Percentiles rank a stretch among this genome's conserved stretches.
These are phyloP conservation scores for Podila epicladia DNA, from an alignment of 192 early-diverging fungal genomes.

Conservation along the genomic window DNA sequence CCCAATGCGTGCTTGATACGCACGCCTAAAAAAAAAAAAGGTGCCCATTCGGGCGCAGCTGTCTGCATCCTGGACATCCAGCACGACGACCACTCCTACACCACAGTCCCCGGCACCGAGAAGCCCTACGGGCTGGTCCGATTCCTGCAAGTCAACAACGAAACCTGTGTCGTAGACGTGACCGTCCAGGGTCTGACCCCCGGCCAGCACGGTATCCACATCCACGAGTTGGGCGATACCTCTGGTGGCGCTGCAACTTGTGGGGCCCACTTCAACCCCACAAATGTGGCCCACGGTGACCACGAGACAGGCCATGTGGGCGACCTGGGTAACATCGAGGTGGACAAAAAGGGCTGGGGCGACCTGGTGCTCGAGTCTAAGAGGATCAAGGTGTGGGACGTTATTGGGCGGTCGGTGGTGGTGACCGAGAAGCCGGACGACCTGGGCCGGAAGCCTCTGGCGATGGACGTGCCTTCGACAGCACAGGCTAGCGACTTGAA, in stretches of 20 bases:
- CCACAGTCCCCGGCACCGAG: constrained; percentile 8
- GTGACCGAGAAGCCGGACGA: constrained; percentile 66
- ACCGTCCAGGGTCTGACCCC: constrained; percentile 75
- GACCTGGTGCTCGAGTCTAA: constrained; percentile 78
- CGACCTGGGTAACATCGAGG: constrained; percentile 73
- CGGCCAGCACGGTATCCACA: constrained; percentile 72
- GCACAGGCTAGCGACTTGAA: constrained; percentile 3
- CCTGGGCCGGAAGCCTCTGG: constrained; percentile 48
- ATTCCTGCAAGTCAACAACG: constrained; percentile 78
- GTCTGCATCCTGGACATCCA: constrained; percentile 90
- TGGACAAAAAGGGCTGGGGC: constrained; percentile 76
- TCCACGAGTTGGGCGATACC: constrained; percentile 87
- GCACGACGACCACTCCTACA: constrained; percentile 17
- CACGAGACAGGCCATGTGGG: constrained; percentile 63
- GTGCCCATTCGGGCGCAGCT: constrained; percentile 79
- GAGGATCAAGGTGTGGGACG: constrained; percentile 85
- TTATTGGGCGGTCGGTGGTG: constrained; percentile 90
- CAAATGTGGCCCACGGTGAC: constrained; percentile 58
- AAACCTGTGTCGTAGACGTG: constrained; percentile 83
- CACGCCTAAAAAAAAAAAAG: constrained; percentile 6
- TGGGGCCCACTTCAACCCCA: constrained; percentile 66
- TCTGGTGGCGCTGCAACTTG: constrained; percentile 63
- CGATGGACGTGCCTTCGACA: not conserved
- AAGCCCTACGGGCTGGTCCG: constrained; percentile 76
- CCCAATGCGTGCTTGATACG: not conserved